Base-by-base conservation (phyloP, 2,329 filamentous ascomycete species). In the Macrophomina pseudophaseolina region DNA sequence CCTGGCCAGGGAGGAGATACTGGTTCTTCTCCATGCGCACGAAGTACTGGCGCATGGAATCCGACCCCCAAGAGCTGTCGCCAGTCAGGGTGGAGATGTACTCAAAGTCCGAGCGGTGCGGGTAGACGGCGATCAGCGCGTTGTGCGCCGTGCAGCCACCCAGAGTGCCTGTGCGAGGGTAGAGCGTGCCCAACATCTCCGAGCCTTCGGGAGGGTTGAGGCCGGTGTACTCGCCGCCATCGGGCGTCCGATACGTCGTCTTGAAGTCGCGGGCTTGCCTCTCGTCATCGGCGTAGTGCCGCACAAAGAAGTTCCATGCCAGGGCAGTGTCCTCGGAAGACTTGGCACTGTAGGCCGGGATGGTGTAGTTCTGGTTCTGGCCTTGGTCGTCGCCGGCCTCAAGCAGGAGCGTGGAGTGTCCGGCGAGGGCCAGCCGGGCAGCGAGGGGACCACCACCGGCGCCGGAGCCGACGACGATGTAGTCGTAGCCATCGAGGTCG, bases 81-180 rank as follows among this genome's bases (percentile, higher is more conserved):
- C 87, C 87, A 2, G 88, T 90, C 23, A 89, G 71, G 11, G 76
- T 75, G 2, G 82, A 83, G 65, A 90, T 85, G 70, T 85, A 77
- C 58, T 88, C 80, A 76, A 85, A 90, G 74, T 90, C 88, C 32
- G 81, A 83, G 53, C 85, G 80, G 66, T 87, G 82, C 0, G 88
- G 87, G 67, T 87, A 84, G 33, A 89, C 80, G n/a, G 84, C 81
- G 54, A 90, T 84, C 52, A 88, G 75, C 5, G 86, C 87, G 51
- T 89, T 88, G 76, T 91, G 88, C 5, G 85, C 82, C 1, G 85
- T 84, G 74, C 86, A 88, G 5, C 87, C 87, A 63, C 87, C 86
- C 0, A 88, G 76, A 2, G 81, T 85, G 28, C 83, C 85, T 2
- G 85, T 81, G 7, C 87, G 83, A 8, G 87, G 87, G 70, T 89